A percentile compares a stretch with the other conserved stretches of the same genome.
phyloP scores from a whole-genome alignment of 208 protist species.

The Acanthamoeba royreba region DNA sequence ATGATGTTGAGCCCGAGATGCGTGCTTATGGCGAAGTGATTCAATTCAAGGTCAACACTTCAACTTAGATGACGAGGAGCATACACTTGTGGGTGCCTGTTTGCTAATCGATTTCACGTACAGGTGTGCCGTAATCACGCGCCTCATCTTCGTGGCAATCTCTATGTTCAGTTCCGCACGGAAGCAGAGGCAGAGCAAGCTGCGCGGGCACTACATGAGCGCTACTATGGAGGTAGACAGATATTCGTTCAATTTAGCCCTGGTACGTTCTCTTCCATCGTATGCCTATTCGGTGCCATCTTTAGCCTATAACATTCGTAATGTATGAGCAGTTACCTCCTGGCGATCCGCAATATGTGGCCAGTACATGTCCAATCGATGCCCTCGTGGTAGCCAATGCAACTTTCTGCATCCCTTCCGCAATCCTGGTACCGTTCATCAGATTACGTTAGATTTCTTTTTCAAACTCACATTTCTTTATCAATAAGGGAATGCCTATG shows the following conservation, averaged over 20 bases:
- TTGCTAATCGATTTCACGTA: background rate
- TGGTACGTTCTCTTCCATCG: background rate
- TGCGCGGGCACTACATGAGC: background rate
- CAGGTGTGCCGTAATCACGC: slow-evolving; percentile 24
- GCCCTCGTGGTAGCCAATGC: background rate
- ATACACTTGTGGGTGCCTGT: background rate
- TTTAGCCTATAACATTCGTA: background rate
- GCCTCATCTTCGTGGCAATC: slow-evolving; percentile 23
- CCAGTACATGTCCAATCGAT: background rate
- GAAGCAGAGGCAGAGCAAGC: background rate
- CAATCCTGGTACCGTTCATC: background rate
- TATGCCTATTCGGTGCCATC: background rate
- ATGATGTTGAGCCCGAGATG: slow-evolving; percentile 17
- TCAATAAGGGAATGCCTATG: background rate
- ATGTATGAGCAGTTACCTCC: background rate
- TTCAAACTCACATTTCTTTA: background rate
- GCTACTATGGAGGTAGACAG: background rate
- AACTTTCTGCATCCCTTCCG: slow-evolving; percentile 37
- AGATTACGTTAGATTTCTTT: background rate
- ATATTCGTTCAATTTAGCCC: slow-evolving; percentile 4
- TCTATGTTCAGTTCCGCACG: background rate
- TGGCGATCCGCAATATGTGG: slow-evolving; percentile 1
- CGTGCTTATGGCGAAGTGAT: background rate
- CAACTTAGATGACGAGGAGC: background rate
- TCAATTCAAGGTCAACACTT: background rate